phyloP scores from a whole-genome alignment of 768 basidiomycete genomes.

The Kwoniella shandongensis region DNA sequence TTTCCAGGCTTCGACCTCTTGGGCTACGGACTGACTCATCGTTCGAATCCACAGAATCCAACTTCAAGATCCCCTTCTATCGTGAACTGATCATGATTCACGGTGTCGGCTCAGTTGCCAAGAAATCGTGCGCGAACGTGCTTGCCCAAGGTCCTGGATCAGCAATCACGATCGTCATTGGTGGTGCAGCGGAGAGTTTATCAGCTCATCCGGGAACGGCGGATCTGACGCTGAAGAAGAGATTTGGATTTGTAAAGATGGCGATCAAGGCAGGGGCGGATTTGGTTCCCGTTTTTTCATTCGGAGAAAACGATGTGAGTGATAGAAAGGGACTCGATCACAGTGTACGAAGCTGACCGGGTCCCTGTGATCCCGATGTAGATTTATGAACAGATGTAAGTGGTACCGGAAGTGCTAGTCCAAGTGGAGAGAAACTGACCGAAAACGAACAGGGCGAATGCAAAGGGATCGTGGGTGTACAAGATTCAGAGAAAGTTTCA shows the following conservation, averaged over 20 bases:
- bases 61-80: conserved; percentile 90
- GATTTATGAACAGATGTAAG: conserved; percentile 92
- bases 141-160: conserved; percentile 61
- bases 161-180: conserved; percentile 91
- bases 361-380: conserved; percentile 52
- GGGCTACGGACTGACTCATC: background rate
- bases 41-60: conserved; percentile 58
- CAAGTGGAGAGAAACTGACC: background rate
- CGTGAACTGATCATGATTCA: conserved; percentile 83
- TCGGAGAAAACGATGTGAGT: conserved; percentile 95
- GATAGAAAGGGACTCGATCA: background rate
- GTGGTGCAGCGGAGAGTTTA: conserved; percentile 91
- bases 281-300: conserved; percentile 95
- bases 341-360: background rate
- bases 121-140: conserved; percentile 84
- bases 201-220: conserved; percentile 96
- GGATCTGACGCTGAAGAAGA: conserved; percentile 60
- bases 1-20: too few relatives aligned
- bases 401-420: background rate
- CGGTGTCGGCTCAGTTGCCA: conserved; percentile 91
- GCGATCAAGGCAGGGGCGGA: conserved; percentile 63
- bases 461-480: conserved; percentile 84
- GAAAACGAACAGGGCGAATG: conserved; percentile 60
- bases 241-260: conserved; percentile 88
- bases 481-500: conserved; percentile 88